A percentile compares a stretch with the other conserved stretches of the same genome.
Conservation (phyloP, 1,284 basidiomycete genomes). For the Neotropicomus parvogracilis region DNA sequence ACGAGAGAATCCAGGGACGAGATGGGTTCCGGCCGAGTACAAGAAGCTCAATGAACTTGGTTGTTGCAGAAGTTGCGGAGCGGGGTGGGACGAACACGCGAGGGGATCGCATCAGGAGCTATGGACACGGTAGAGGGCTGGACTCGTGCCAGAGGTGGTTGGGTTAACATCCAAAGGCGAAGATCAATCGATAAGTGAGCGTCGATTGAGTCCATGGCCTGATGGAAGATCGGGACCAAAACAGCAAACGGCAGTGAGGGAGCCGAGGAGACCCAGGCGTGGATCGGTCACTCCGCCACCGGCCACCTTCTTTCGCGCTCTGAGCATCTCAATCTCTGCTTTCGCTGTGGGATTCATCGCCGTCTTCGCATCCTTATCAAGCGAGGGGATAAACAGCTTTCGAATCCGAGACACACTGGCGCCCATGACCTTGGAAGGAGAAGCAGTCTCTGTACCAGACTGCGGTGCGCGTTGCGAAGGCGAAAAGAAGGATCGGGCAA, state of each 20-base stretch:
- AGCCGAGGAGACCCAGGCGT: background rate
- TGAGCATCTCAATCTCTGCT: background rate
- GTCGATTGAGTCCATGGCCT: background rate
- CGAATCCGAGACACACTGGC: background rate
- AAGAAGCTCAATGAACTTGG: background rate
- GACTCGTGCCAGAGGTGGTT: too few relatives aligned
- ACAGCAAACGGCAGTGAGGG: background rate
- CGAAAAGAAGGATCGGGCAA: background rate
- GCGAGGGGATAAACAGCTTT: conserved; percentile 1
- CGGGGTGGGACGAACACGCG: too few relatives aligned
- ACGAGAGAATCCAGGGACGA: background rate
- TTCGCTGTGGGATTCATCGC: background rate
- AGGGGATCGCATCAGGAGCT: background rate
- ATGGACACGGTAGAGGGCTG: too few relatives aligned
- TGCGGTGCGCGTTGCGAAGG: background rate
- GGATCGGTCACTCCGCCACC: background rate
- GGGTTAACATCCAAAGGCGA: too few relatives aligned
- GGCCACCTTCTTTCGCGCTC: background rate
- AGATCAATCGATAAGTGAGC: background rate
- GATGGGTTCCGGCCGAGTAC: background rate
- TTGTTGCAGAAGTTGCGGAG: background rate
- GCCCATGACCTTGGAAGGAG: background rate
- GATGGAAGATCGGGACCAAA: background rate
- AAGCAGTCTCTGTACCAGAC: background rate
- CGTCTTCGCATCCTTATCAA: background rate